Conservation (phyloP, 2,329 filamentous ascomycete genomes). For the Penicillium rolfsii region DNA sequence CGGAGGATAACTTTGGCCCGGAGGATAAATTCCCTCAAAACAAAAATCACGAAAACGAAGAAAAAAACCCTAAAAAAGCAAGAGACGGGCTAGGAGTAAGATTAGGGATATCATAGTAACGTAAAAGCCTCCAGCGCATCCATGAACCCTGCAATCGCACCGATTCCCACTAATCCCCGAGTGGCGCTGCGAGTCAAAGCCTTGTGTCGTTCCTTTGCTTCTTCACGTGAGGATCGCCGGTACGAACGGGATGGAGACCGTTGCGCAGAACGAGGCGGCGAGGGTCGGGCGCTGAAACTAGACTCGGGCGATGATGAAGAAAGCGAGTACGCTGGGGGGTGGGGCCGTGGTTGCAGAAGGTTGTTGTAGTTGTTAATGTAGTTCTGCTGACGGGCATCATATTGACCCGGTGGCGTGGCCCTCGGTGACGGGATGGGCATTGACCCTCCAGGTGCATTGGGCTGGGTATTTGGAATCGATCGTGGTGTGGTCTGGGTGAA, state of each 20-base stretch:
- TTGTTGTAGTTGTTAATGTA: conserved; percentile 8
- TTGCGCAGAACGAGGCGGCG: conserved; percentile 24
- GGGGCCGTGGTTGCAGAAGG: conserved; percentile 20
- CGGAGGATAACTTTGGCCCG: conserved; percentile 1
- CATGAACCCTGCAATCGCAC: conserved; percentile 45
- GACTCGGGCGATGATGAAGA: conserved; percentile 27
- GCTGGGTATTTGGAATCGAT: conserved; percentile 20
- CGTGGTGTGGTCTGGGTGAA: conserved; percentile 16
- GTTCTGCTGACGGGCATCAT: conserved; percentile 16
- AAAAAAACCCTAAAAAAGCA: not conserved
- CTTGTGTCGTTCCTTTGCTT: conserved; percentile 32
- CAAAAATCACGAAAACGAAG: not conserved
- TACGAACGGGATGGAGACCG: conserved; percentile 21
- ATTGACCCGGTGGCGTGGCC: conserved; percentile 22
- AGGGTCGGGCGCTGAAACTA: conserved; percentile 16
- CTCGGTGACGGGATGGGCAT: conserved; percentile 18
- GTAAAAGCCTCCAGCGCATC: conserved; percentile 44
- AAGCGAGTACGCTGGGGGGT: conserved; percentile 21
- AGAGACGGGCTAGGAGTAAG: not conserved
- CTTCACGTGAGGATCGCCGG: conserved; percentile 24
- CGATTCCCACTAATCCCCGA: conserved; percentile 40
- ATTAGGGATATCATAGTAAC: conserved; percentile 15
- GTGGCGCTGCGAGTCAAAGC: conserved; percentile 40
- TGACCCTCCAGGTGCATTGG: conserved; percentile 9
- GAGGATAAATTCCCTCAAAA: not conserved